Base-by-base conservation (phyloP, 257 asterid genomes). In the Thymus mandschuricus region DNA sequence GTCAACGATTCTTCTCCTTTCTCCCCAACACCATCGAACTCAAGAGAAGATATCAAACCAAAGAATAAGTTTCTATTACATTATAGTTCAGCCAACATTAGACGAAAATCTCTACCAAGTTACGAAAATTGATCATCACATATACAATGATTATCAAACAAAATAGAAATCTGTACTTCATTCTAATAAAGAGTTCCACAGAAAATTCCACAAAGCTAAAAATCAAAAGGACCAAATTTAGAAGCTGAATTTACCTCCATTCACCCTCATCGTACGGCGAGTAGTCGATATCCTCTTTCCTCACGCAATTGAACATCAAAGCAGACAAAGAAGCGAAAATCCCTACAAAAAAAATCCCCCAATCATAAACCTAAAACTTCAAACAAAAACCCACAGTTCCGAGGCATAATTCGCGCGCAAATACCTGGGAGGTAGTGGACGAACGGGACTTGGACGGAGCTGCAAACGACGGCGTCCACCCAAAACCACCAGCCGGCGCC, bases 401-500 rank as follows among this genome's bases (percentile, higher is more conserved):
- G 5, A 58, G 4, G 34, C 3, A 60, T 28, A 60, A 58, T 46
- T 52, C 9, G 56, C 15, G 56, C 11, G 4, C 40, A 56, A 56
- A 13, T 88, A 84, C 97, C 97, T 5, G 98, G 98, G 9, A 93
- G 96, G 78, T 91, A 91, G 84, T 93, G 98, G 59, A 87, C 76
- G 73, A 93, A 93, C 43, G 96, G 84, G 68, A 91, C 76, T 66
- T 84, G 80, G 67, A 93, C 84, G 55, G 86, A 71, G 88, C 98
- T 93, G 78, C 98, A 93, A 62, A 93, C 95, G 60, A 93, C 97
- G 62, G 98, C 98, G 58, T 91, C 98, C 45, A 89, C 96, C 98
- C 98, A 93, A 72, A 93, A 93, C 98, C 98, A 93, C 98, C 98
- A 93, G 1, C 97, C 98, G 50, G 94, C 75, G 15, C 97, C 98